Base-by-base conservation (phyloP, 768 basidiomycete species). In the Chiua virens region DNA sequence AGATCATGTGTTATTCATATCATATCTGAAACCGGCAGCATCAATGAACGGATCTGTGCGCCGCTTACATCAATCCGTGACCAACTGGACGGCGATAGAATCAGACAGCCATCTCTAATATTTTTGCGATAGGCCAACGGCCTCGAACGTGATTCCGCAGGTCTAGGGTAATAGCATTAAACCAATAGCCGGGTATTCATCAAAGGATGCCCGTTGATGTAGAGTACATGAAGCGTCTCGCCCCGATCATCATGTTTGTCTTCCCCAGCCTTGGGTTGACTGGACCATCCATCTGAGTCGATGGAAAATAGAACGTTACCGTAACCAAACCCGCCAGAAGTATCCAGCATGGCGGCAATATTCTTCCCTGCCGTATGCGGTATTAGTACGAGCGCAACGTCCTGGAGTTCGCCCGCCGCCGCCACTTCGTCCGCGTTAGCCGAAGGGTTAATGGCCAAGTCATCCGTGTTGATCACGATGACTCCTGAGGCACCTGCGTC, bases 401-500 rank as follows among this genome's bases (percentile, higher is more conserved):
- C 76, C 39, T 75, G 72, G 40, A 92, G 63, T 20, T 83, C 76
- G 6, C 82, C 86, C 22, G 79, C 77, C 11, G 64, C 77, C n/a
- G 65, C 67, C 25, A 88, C 58, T 50, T 91, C 88, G 8, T 79
- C 75, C 1, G 52, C 35, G 36, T 76, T 79, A 10, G 84, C 82
- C 3, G 86, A 83, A 20, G 90, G 89, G 60, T 86, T 88, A 39
- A 91, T 75, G 14, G 68, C 61, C 8, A 54, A 40, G 20, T 89
- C 83, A 25, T 83, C 78, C 50, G 84, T 74, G 63, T 81, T 86
- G 62, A 89, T 71, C 38, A 96, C 83, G 14, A 98, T 69, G 9
- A 94, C 81, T 2, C 92, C 95, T 0, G 79, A 78, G 5, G 92
- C 92, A 2, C 82, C 86, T 1, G 85, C 88, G 9, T 75, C 70